Percentiles rank a stretch among this genome's conserved stretches.
These are phyloP conservation scores for Citrus glauca DNA, from an alignment of 345 rosid genomes.

Conservation along the genomic window DNA sequence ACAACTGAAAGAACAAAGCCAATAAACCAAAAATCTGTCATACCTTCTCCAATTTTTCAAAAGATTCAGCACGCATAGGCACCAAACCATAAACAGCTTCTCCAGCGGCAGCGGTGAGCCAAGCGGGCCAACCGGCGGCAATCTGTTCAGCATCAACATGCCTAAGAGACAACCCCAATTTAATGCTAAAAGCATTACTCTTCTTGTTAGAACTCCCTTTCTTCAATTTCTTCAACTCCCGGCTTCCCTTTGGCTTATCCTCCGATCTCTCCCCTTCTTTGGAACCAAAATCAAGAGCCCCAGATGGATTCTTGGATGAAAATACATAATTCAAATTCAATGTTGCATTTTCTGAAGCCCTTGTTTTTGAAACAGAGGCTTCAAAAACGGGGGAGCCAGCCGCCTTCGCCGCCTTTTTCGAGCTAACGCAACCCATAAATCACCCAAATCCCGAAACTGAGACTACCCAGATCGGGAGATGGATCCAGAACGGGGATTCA, in stretches of 20 bases:
- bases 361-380: neutral
- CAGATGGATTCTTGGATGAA: conserved; percentile 30
- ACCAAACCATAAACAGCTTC: conserved; percentile 78
- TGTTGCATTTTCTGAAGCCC: conserved; percentile 6
- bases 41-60: conserved; percentile 80
- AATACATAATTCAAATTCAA: conserved; percentile 5
- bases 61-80: conserved; percentile 64
- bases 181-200: conserved; percentile 28
- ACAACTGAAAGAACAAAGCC: neutral
- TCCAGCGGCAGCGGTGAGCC: conserved; percentile 63
- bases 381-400: conserved; percentile 39
- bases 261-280: conserved; percentile 26
- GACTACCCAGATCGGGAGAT: conserved; percentile 54
- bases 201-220: conserved; percentile 29
- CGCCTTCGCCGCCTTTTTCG: conserved; percentile 30
- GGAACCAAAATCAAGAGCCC: conserved; percentile 14
- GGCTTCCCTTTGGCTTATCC: conserved; percentile 14
- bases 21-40: neutral
- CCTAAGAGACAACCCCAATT: conserved; percentile 42
- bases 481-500: conserved; percentile 32
- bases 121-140: conserved; percentile 79
- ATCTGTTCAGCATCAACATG: conserved; percentile 52
- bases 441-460: conserved; percentile 34
- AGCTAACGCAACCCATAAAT: conserved; percentile 72
- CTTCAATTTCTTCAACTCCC: conserved; percentile 27